phyloP scores from a whole-genome alignment of 345 rosid genomes.

The Gossypium arboreum region DNA sequence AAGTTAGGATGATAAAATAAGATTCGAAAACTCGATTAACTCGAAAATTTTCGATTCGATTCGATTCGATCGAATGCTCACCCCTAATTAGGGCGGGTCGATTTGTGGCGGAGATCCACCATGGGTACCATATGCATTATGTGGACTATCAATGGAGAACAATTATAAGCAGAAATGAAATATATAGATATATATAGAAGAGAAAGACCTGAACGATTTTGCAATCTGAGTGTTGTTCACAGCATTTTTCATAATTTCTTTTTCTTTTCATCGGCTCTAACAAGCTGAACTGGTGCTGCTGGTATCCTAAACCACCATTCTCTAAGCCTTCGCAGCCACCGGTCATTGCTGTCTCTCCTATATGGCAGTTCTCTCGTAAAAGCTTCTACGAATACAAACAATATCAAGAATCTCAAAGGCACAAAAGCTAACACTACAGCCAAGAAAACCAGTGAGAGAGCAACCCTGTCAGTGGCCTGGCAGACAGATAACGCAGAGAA shows the following conservation, averaged over 20 bases:
- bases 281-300: conserved; percentile 73
- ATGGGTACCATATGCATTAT: neutral
- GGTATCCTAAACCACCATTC: conserved; percentile 97
- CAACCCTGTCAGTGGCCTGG: conserved; percentile 79
- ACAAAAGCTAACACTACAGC: conserved; percentile 55
- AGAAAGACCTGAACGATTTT: conserved; percentile 4
- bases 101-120: neutral
- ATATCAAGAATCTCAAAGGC: conserved; percentile 48
- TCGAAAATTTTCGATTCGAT: too few relatives aligned
- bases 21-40: too few relatives aligned
- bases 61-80: too few relatives aligned
- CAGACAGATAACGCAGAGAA: conserved; percentile 22
- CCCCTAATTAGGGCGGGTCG: neutral
- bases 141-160: neutral
- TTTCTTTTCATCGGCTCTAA: conserved; percentile 53
- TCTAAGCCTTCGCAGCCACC: conserved; percentile 60
- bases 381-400: conserved; percentile 55
- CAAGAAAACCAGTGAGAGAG: conserved; percentile 43
- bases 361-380: conserved; percentile 73
- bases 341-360: conserved; percentile 71
- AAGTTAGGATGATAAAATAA: too few relatives aligned
- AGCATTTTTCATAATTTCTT: conserved; percentile 36
- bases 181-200: neutral
- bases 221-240: conserved; percentile 15
- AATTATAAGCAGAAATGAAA: neutral